These are phyloP conservation scores for Synchytrium microbalum DNA, from an alignment of 371 early-diverging fungal genomes.

Conservation along the genomic window DNA sequence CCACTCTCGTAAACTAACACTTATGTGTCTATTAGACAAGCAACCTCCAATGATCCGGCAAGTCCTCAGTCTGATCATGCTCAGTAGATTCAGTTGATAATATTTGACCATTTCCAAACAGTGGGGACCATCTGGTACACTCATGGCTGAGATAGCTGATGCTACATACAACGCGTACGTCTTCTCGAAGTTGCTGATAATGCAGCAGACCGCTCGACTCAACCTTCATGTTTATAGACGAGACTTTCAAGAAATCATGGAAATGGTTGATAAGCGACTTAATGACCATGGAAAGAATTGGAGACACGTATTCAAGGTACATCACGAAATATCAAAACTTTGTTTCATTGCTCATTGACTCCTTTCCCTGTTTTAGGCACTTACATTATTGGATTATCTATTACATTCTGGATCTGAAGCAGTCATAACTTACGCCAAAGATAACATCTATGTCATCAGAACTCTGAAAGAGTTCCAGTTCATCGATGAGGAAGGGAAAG, in stretches of 20 bases:
- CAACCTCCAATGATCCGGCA: conserved; percentile 85
- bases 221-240: too few relatives aligned
- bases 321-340: not conserved
- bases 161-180: conserved; percentile 80
- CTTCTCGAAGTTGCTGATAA: not conserved
- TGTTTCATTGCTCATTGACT: not conserved
- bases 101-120: conserved; percentile 3
- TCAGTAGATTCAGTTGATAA: conserved; percentile 6
- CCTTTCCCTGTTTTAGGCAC: conserved; percentile 30
- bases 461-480: conserved; percentile 93
- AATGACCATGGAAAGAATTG: conserved; percentile 97
- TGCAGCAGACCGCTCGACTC: too few relatives aligned
- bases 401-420: conserved; percentile 77
- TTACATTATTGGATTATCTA: conserved; percentile 64
- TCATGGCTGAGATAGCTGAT: conserved; percentile 85
- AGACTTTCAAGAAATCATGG: conserved; percentile 91
- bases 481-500: conserved; percentile 84
- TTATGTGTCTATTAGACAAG: conserved; percentile 30
- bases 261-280: conserved; percentile 90
- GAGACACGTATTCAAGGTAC: conserved; percentile 94
- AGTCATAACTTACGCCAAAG: conserved; percentile 78
- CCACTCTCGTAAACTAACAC: not conserved
- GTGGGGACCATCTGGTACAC: conserved; percentile 72
- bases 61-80: not conserved
- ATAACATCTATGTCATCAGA: conserved; percentile 86